A percentile compares a stretch with the other conserved stretches of the same genome.
phyloP scores from a whole-genome alignment of 441 rosid genomes.

The Jatropha multifida region DNA sequence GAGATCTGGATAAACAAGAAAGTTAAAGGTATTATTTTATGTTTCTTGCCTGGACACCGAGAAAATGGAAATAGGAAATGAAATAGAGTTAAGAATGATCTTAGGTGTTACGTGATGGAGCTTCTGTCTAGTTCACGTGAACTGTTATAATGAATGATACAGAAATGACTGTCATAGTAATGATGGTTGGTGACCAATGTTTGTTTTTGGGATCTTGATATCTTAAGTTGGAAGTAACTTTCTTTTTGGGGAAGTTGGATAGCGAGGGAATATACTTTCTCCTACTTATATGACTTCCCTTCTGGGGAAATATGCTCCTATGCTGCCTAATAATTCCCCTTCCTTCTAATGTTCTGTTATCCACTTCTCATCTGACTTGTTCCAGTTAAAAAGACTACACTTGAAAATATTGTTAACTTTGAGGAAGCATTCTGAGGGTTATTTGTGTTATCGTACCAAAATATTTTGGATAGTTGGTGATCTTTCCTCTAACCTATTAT shows the following conservation, averaged over 20 bases:
- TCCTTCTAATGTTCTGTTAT: not conserved
- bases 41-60: not conserved
- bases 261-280: no score
- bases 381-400: not conserved
- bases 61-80: not conserved
- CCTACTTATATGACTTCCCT: no score
- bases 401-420: not conserved
- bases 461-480: not conserved
- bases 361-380: not conserved
- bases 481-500: not conserved
- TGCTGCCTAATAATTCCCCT: no score
- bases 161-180: not conserved
- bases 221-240: not conserved
- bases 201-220: not conserved
- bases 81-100: not conserved
- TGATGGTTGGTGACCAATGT: not conserved
- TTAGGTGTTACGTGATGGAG: not conserved
- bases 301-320: no score
- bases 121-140: not conserved
- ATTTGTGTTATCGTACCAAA: not conserved
- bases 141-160: not conserved
- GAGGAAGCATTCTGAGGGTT: not conserved
- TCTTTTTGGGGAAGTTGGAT: not conserved
- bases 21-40: conserved; percentile 51
- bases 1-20: conserved; percentile 82